Evolutionary conservation across 2,329 filamentous ascomycete genomes (phyloP).

Genomic region (Daldinia sp.): DNA sequence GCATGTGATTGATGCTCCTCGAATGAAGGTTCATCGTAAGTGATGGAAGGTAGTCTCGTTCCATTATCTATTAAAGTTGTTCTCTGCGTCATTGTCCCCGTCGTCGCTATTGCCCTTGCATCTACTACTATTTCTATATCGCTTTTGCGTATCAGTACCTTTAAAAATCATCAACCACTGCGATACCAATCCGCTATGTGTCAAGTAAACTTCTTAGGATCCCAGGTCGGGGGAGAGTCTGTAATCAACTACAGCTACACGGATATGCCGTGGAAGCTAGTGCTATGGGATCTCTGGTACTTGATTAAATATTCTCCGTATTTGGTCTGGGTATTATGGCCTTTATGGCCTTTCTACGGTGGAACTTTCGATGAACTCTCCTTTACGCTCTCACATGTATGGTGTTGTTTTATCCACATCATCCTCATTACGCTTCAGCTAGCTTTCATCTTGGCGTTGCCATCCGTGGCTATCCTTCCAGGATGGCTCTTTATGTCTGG

Average conservation of each 20-base stretch:
- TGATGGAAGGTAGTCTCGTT: not conserved
- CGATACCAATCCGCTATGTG: not conserved
- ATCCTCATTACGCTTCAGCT: not conserved
- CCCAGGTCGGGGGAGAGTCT: not conserved
- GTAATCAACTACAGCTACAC: slow-evolving; percentile 1
- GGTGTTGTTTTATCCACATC: not conserved
- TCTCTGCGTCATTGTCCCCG: not conserved
- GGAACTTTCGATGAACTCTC: not conserved
- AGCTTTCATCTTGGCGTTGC: not conserved
- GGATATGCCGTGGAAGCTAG: not conserved
- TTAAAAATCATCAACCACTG: too few species aligned
- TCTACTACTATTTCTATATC: not conserved
- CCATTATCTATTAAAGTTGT: not conserved
- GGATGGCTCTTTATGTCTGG: not conserved
- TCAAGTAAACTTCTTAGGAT: not conserved
- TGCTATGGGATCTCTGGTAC: not conserved
- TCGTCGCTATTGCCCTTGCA: too few species aligned
- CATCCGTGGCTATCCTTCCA: not conserved
- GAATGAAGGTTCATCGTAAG: not conserved
- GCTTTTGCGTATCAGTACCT: too few species aligned
- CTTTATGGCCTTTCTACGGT: not conserved
- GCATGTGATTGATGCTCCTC: not conserved
- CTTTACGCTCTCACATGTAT: not conserved
- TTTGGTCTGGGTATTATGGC: not conserved
- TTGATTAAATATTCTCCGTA: not conserved